A percentile compares a stretch with the other conserved stretches of the same genome.
Conservation (phyloP, 306 rosid species). For the Castanea crenata region DNA sequence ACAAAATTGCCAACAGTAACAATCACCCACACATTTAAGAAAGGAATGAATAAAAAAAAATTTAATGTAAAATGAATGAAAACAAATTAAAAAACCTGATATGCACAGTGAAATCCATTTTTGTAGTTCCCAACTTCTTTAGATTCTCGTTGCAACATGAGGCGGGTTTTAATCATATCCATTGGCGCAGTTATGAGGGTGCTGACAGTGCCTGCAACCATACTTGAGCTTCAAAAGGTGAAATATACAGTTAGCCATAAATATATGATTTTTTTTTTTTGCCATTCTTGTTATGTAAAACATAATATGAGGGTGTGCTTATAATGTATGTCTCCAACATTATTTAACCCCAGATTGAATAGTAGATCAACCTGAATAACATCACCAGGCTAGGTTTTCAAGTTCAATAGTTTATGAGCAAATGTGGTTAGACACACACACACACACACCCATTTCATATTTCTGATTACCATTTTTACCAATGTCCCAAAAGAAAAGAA, state of each 20-base stretch:
- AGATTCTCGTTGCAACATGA: conserved; percentile 87
- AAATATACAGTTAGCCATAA: conserved; percentile 28
- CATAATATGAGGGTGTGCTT: background rate
- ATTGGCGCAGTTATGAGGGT: conserved; percentile 83
- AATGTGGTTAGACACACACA: background rate
- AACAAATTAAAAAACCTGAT: conserved; percentile 48
- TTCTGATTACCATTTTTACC: background rate
- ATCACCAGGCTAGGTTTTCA: background rate
- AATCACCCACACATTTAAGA: conserved; percentile 2
- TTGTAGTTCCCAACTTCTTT: conserved; percentile 46
- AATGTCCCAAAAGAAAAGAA: background rate
- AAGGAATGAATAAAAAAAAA: background rate
- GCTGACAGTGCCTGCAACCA: conserved; percentile 68
- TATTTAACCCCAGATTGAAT: conserved; percentile 10
- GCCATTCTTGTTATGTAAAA: conserved; percentile 1
- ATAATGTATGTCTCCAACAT: background rate
- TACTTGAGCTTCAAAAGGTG: conserved; percentile 69
- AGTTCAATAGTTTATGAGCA: conserved; percentile 11
- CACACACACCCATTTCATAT: background rate
- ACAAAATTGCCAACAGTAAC: background rate
- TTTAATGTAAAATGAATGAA: background rate
- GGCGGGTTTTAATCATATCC: conserved; percentile 96
- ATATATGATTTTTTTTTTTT: conserved; percentile 8
- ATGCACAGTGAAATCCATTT: conserved; percentile 84
- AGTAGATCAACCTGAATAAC: conserved; percentile 6